These are phyloP conservation scores for Lentinula detonsa DNA, from an alignment of 768 basidiomycete genomes.

Conservation along the genomic window DNA sequence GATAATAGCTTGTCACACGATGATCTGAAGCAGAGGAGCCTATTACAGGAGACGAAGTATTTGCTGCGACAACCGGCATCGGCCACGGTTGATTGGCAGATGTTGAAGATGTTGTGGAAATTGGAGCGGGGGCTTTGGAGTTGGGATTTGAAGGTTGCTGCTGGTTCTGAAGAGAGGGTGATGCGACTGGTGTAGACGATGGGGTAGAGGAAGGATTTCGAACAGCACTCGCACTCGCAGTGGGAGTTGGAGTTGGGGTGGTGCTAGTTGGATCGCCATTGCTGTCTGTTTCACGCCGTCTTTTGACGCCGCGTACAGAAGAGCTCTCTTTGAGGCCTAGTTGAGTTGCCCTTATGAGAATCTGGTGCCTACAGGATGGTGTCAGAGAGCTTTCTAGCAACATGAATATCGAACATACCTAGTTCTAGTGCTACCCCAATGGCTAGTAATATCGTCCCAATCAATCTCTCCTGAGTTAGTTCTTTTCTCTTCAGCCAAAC, in stretches of 20 bases:
- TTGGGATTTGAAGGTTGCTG: conserved; percentile 28
- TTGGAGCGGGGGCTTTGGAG: conserved; percentile 9
- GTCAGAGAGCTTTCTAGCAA: not conserved
- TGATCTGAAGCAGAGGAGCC: conserved; percentile 33
- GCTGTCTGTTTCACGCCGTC: conserved; percentile 42
- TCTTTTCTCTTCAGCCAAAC: conserved; percentile 63
- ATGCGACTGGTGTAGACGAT: conserved; percentile 42
- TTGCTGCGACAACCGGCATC: conserved; percentile 66
- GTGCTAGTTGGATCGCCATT: conserved; percentile 18
- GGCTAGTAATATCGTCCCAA: conserved; percentile 73
- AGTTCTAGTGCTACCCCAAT: conserved; percentile 71
- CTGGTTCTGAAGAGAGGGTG: conserved; percentile 44
- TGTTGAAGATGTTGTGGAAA: conserved; percentile 17
- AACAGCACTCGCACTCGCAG: conserved; percentile 1
- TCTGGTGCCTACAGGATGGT: conserved; percentile 56
- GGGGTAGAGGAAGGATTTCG: conserved; percentile 24
- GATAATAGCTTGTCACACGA: conserved; percentile 49
- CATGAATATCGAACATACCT: conserved; percentile 36
- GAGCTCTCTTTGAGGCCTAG: conserved; percentile 76
- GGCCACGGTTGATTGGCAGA: conserved; percentile 51
- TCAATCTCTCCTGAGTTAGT: conserved; percentile 56
- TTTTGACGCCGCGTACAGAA: conserved; percentile 45
- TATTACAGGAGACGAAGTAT: conserved; percentile 52
- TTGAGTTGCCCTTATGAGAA: conserved; percentile 75
- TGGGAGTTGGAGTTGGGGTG: conserved; percentile 24